Conservation (phyloP, 2,329 filamentous ascomycete species). For the Xylaria hypoxylon region DNA sequence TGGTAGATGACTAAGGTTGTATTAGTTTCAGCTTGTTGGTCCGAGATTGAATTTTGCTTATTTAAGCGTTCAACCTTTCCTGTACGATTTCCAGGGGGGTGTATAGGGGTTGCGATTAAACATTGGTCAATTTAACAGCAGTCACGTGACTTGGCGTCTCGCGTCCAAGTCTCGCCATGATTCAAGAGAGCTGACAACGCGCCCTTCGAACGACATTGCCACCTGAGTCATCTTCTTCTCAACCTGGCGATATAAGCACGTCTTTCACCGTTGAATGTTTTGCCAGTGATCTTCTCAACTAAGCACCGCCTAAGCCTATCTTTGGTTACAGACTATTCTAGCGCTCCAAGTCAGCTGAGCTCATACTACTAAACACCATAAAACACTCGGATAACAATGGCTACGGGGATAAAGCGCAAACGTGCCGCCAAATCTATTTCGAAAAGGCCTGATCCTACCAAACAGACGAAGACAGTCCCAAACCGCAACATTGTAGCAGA, state of each 20-base stretch:
- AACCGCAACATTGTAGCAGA: conserved; percentile 13
- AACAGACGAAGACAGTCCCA: conserved; percentile 29
- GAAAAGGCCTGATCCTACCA: conserved; percentile 18
- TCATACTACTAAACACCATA: not conserved
- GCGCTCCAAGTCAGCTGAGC: not conserved
- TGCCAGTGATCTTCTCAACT: not conserved
- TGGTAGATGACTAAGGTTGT: no score
- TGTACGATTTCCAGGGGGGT: not conserved
- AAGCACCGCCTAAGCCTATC: not conserved
- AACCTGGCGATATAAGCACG: conserved; percentile 3
- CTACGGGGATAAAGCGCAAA: conserved; percentile 47
- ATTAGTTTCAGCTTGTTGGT: not conserved
- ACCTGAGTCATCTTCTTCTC: conserved; percentile 18
- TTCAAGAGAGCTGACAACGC: conserved; percentile 18
- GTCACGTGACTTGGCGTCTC: conserved; percentile 43
- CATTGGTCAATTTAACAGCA: conserved; percentile 41
- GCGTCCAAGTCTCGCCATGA: conserved; percentile 31
- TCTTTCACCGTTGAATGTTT: not conserved
- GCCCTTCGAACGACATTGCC: conserved; percentile 28
- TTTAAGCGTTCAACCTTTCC: not conserved
- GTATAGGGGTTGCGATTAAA: not conserved
- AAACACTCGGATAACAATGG: conserved; percentile 38
- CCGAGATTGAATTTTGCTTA: conserved; percentile 1
- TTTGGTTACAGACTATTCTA: not conserved
- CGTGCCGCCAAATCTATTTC: conserved; percentile 27